Conservation (phyloP, 306 rosid species). For the Calophaca sinica region DNA sequence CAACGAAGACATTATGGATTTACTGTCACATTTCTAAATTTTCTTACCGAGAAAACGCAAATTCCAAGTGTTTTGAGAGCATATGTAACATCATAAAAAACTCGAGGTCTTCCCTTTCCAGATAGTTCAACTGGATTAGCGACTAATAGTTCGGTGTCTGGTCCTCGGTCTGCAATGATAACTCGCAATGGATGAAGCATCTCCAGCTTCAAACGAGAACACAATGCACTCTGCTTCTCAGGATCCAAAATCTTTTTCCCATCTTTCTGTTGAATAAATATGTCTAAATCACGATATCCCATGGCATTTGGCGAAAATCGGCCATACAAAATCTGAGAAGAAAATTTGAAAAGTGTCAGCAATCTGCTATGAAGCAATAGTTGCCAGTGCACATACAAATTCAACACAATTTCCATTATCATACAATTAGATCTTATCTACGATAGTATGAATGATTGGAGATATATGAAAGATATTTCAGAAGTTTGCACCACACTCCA, state of each 20-base stretch:
- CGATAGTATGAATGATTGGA: neutral
- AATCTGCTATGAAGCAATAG: slow-evolving; percentile 8
- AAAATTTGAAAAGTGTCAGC: slow-evolving; percentile 31
- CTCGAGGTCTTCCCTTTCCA: slow-evolving; percentile 83
- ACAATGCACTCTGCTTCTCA: slow-evolving; percentile 60
- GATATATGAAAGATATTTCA: slow-evolving; percentile 12
- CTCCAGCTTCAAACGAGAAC: slow-evolving; percentile 72
- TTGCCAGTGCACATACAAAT: neutral
- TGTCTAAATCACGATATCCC: slow-evolving; percentile 72
- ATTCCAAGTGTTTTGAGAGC: slow-evolving; percentile 76
- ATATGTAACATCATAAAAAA: slow-evolving; percentile 75
- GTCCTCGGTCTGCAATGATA: slow-evolving; percentile 71
- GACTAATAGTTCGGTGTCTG: slow-evolving; percentile 75
- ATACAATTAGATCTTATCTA: neutral
- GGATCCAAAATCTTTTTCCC: slow-evolving; percentile 73
- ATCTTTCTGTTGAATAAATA: slow-evolving; percentile 74
- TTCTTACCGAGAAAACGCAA: slow-evolving; percentile 82
- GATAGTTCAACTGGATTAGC: slow-evolving; percentile 89
- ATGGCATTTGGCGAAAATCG: slow-evolving; percentile 56
- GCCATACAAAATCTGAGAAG: slow-evolving; percentile 69
- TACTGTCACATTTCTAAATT: slow-evolving; percentile 19
- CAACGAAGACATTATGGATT: slow-evolving; percentile 9
- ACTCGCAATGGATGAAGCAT: slow-evolving; percentile 85
- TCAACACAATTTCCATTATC: slow-evolving; percentile 9
- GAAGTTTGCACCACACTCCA: neutral